phyloP scores from a whole-genome alignment of 805 yeast species.

The Pichia insulana region DNA sequence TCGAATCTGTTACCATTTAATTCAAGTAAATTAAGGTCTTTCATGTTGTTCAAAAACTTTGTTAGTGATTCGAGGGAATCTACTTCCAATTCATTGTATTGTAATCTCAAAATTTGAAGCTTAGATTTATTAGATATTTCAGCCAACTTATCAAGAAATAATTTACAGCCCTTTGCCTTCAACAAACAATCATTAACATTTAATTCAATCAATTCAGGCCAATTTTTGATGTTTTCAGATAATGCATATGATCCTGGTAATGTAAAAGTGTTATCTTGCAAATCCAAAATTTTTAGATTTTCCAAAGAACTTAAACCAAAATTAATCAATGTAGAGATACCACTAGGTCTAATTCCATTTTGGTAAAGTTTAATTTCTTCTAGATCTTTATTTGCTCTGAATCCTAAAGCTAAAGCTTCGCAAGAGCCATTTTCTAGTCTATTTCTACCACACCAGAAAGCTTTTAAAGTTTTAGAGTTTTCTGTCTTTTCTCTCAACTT shows the following conservation, averaged over 20 bases:
- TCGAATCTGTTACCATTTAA: conserved; percentile 90
- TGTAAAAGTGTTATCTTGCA: conserved; percentile 95
- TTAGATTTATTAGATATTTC: conserved; percentile 26
- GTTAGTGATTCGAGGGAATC: conserved; percentile 53
- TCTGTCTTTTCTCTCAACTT: conserved; percentile 34
- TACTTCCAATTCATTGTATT: conserved; percentile 78
- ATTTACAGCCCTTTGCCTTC: conserved; percentile 66
- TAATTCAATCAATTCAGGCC: conserved; percentile 68
- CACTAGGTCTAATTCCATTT: conserved; percentile 95
- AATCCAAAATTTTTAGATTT: conserved; percentile 60
- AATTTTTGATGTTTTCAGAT: conserved; percentile 48
- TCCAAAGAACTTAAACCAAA: conserved; percentile 62
- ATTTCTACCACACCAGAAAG: conserved; percentile 95
- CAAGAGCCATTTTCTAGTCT: conserved; percentile 94
- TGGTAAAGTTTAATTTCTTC: conserved; percentile 78
- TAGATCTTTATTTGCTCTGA: conserved; percentile 62
- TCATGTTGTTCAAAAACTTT: conserved; percentile 46
- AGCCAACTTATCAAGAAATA: conserved; percentile 40
- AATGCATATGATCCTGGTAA: conserved; percentile 53
- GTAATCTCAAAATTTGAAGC: conserved; percentile 60
- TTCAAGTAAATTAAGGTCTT: conserved; percentile 59
- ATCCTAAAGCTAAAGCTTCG: conserved; percentile 73
- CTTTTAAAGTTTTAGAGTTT: conserved; percentile 47
- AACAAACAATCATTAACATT: conserved; percentile 85
- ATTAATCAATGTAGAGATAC: conserved; percentile 64